Base-by-base conservation (phyloP, 2,329 filamentous ascomycete genomes). In the Scytalidium sp. region DNA sequence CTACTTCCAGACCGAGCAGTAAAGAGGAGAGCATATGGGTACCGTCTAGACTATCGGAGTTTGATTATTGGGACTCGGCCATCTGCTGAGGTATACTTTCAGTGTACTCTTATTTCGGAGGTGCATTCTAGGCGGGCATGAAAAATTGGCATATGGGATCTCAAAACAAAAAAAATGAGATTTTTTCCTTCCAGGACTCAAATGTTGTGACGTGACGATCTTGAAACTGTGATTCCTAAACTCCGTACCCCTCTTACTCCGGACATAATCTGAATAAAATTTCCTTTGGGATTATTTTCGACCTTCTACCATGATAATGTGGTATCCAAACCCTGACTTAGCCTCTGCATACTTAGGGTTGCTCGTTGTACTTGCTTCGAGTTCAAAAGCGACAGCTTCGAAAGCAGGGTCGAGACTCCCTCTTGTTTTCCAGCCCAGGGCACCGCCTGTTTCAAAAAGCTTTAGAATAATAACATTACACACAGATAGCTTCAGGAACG, bases 1-100 rank as follows among this genome's bases (percentile, higher is more conserved):
- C 88, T 99, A 99, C 89, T 97, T 99, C 92, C 89, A 96, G 83
- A 96, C 91, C 74, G 82, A 85, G 75, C 82, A 85, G 73, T 86
- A 85, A 78, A 68, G 51, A 52, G 22, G 46, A 46, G 56, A 56
- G 52, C 53, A 51, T 49, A 45, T 39, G 56, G 55, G 55, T 46
- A 36, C 32, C 32, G 32, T 36, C 32, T 36, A 36, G 32, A 36
- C 32, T 36, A 36, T 36, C 48, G 59, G 60, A 62, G 59, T 63
- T 65, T 57, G 46, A 46, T 54, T 54, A 50, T 49, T 51, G 56
- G 50, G 60, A 56, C 58, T 60, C 55, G 53, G 54, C 51, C 57
- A 60, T 56, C 5, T 50, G 56, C 54, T 53, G 45, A 53, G 49
- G 53, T 51, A 53, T 59, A 56, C 51, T 55, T 56, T 60, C 52